Evolutionary conservation across 148 eudicot species (phyloP).

Genomic region (Camellia granthamiana): DNA sequence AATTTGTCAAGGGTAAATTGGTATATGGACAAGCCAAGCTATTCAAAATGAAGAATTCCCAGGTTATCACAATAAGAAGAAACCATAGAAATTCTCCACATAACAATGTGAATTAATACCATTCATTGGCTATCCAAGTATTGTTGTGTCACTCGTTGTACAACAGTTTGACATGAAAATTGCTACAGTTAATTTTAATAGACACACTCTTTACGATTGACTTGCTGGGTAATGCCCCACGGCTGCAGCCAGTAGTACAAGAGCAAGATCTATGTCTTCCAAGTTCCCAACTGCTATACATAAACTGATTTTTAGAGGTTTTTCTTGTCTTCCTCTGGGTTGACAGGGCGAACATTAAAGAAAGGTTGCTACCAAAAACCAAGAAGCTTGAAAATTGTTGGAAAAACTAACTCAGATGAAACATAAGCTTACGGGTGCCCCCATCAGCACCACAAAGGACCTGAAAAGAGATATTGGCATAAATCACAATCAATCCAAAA

Average conservation of each 20-base stretch:
- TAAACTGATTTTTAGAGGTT: constrained; percentile 29
- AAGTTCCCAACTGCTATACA: constrained; percentile 32
- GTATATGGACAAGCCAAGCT: constrained; percentile 4
- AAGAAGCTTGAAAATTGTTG: constrained; percentile 53
- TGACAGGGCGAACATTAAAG: constrained; percentile 55
- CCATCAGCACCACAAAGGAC: constrained; percentile 68
- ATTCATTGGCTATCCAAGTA: constrained; percentile 30
- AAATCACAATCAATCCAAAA: constrained; percentile 25
- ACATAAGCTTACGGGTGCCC: constrained; percentile 67
- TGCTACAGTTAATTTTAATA: constrained; percentile 34
- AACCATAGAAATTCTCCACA: constrained; percentile 27
- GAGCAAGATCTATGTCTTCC: constrained; percentile 33
- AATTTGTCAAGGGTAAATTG: constrained; percentile 27
- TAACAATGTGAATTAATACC: constrained; percentile 25
- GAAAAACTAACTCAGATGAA: constrained; percentile 60
- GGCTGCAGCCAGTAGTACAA: constrained; percentile 40
- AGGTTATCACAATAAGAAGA: constrained; percentile 17
- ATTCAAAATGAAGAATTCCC: constrained; percentile 23
- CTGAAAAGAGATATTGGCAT: constrained; percentile 61
- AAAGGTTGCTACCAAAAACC: constrained; percentile 51
- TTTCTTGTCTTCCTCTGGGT: constrained; percentile 63
- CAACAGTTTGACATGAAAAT: constrained; percentile 36
- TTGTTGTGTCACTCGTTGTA: constrained; percentile 31
- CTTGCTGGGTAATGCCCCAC: constrained; percentile 38
- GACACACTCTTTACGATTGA: constrained; percentile 42